These are phyloP conservation scores for Durusdinium trenchii DNA, from an alignment of 73 alveolate genomes.

Conservation along the genomic window DNA sequence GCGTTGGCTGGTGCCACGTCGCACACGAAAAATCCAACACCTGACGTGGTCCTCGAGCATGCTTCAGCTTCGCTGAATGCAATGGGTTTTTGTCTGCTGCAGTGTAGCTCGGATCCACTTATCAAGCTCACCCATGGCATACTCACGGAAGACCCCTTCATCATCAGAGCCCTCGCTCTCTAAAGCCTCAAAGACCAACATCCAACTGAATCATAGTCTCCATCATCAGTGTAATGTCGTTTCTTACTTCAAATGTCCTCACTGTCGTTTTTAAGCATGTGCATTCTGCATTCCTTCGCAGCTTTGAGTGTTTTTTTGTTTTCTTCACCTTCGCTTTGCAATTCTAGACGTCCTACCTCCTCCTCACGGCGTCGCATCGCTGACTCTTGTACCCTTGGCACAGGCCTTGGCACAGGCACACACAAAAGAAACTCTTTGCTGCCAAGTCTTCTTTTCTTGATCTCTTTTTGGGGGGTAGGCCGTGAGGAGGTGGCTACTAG, in stretches of 20 bases:
- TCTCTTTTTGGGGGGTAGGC: no score
- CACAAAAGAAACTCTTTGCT: no score
- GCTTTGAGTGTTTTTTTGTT: neutral
- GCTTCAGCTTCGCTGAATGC: constrained; percentile 59
- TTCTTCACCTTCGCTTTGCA: no score
- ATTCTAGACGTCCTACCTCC: no score
- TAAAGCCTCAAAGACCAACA: neutral
- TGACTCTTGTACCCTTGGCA: no score
- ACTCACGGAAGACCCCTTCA: constrained; percentile 29
- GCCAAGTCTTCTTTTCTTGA: no score
- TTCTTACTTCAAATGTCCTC: no score
- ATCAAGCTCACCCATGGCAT: constrained; percentile 67
- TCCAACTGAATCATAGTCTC: neutral
- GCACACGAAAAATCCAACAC: neutral
- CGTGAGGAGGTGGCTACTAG: no score
- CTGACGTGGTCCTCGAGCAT: neutral
- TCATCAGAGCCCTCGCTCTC: constrained; percentile 41
- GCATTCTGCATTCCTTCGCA: neutral
- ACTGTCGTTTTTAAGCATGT: no score
- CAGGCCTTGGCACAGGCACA: no score
- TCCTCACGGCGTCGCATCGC: no score
- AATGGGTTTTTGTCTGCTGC: constrained; percentile 8
- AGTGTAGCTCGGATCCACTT: constrained; percentile 53
- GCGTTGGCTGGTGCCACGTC: no score
- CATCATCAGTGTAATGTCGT: neutral